phyloP scores from a whole-genome alignment of 345 rosid species.

The Dovyalis caffra region DNA sequence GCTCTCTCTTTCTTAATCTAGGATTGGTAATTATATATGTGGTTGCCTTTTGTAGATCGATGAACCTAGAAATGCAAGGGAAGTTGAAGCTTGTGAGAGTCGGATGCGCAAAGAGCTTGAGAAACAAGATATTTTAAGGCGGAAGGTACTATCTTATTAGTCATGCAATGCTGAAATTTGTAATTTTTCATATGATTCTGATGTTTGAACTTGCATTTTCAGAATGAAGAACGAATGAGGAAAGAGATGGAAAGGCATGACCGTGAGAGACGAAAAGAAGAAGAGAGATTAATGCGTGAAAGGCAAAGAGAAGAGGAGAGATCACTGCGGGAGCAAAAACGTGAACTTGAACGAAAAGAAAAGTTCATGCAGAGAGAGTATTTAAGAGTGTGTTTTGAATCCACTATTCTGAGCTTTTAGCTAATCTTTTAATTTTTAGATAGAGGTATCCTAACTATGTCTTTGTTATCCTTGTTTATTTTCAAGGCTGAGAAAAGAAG shows the following conservation, averaged over 20 bases:
- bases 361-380: slow-evolving; percentile 82
- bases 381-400: slow-evolving; percentile 48
- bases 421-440: not conserved
- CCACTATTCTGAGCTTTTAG: not conserved
- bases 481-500: slow-evolving; percentile 80
- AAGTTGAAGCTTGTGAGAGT: slow-evolving; percentile 63
- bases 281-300: slow-evolving; percentile 94
- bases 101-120: slow-evolving; percentile 74
- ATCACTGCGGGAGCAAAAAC: slow-evolving; percentile 75
- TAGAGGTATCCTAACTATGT: slow-evolving; percentile 15
- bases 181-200: slow-evolving; percentile 15
- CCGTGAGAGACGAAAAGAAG: slow-evolving; percentile 97
- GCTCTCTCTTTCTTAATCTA: not conserved
- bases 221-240: slow-evolving; percentile 84
- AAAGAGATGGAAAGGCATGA: slow-evolving; percentile 91
- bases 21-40: slow-evolving; percentile 12
- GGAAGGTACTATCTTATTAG: slow-evolving; percentile 51
- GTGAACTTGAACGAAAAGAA: slow-evolving; percentile 91
- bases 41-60: slow-evolving; percentile 52
- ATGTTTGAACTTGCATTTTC: slow-evolving; percentile 27
- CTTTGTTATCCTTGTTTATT: slow-evolving; percentile 14
- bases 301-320: slow-evolving; percentile 93
- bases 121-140: slow-evolving; percentile 63
- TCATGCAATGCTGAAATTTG: slow-evolving; percentile 11
- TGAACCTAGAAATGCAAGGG: slow-evolving; percentile 63